Base-by-base conservation (phyloP, 108 stramenopile species). In the Discostella stelligeroides region DNA sequence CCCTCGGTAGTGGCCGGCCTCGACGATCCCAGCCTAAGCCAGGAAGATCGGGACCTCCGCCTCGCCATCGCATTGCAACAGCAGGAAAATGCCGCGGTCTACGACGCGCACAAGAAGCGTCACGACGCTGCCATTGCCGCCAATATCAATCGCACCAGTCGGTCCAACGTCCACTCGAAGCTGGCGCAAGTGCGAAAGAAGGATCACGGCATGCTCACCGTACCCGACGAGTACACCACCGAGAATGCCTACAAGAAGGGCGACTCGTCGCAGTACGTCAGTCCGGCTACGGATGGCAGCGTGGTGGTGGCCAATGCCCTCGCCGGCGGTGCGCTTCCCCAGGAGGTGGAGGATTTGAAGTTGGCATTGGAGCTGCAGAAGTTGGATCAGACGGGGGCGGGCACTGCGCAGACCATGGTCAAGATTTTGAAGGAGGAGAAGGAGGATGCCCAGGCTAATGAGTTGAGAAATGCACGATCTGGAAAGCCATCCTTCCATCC, bases 41-140 rank as follows among this genome's bases (percentile, higher is more conserved):
- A 92, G 68, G 94, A 95, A 73, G 94, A 95, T 53, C 80, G 79
- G 39, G 94, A 95, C 70, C 86, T 91, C 73, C 88, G 94, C 53
- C 83, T 95, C 25, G 94, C 94, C 72, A 85, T 95, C 68, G 91
- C 91, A 18, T 77, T 95, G 40, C 94, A 95, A 80, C 91, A 95
- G 63, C 88, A 95, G 65, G 94, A 95, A 71, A 95, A 95, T 51
- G 91, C 89, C 47, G 91, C 89, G 49, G 94, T 79, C 23, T 91
- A 89, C 67, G 85, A 83, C 28, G 80, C 72, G 9, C 88, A 88
- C 81, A 87, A 92, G 81, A 92, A 91, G 72, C 84, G 85, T 43
- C 91, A 89, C 78, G 87, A 92, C 14, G 76, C 84, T 58, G 63
- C 81, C 62, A 63, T 84, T 10, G 63, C 81, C 24, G 88, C 94